Evolutionary conservation across 2,329 filamentous ascomycete genomes (phyloP).

Genomic region (Parascedosporium putredinis): DNA sequence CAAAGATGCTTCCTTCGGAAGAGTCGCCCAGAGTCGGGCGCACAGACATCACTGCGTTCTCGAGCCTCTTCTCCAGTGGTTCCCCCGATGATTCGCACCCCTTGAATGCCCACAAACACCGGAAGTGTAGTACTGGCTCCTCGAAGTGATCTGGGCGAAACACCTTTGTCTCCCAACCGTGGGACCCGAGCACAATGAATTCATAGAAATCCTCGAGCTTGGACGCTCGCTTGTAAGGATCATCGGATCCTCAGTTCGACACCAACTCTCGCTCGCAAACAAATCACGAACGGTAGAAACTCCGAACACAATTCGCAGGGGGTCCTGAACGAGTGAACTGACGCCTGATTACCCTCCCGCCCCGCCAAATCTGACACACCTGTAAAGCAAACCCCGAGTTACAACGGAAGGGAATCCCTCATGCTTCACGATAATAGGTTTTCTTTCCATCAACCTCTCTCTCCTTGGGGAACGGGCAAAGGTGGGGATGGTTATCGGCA

Average conservation of each 20-base stretch:
- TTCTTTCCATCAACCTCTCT: not conserved
- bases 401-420: not conserved
- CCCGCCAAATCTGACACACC: constrained; percentile 7
- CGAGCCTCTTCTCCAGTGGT: constrained; percentile 5
- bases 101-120: constrained; percentile 1
- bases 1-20: not conserved
- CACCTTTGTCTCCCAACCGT: not conserved
- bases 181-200: not conserved
- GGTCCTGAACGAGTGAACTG: no score
- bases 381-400: constrained; percentile 1
- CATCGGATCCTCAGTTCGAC: constrained; percentile 4
- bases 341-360: no score
- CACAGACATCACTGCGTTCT: constrained; percentile 5
- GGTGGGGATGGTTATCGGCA: no score
- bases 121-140: not conserved
- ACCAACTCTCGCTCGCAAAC: no score
- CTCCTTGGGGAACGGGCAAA: not conserved
- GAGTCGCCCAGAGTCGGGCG: not conserved
- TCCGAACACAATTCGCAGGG: no score
- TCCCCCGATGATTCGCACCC: constrained; percentile 3
- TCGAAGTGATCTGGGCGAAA: not conserved
- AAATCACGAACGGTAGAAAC: not conserved
- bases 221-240: constrained; percentile 5
- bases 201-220: constrained; percentile 1
- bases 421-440: not conserved